A percentile compares a stretch with the other conserved stretches of the same genome.
phyloP scores from a whole-genome alignment of 441 rosid species.

The Geranium incanum region DNA sequence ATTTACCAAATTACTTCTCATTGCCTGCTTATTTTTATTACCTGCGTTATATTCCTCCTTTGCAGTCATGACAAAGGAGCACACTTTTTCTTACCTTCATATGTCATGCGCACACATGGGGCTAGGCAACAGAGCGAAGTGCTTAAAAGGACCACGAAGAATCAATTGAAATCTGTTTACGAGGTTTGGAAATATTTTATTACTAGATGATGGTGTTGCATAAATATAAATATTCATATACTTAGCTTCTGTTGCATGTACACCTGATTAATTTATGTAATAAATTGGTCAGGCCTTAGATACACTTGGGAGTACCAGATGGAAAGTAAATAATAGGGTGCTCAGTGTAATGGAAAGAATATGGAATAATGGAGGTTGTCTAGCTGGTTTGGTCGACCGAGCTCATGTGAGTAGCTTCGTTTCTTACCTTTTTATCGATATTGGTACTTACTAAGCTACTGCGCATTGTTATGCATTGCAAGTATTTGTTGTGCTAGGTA shows the following conservation, averaged over 20 bases:
- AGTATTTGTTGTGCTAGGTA: background rate
- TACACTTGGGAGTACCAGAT: slow-evolving; percentile 87
- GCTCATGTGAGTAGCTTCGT: slow-evolving; percentile 59
- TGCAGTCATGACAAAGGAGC: slow-evolving; percentile 79
- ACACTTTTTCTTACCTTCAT: slow-evolving; percentile 75
- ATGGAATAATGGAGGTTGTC: slow-evolving; percentile 81
- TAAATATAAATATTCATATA: background rate
- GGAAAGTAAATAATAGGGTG: slow-evolving; percentile 80
- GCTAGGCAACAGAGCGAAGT: slow-evolving; percentile 71
- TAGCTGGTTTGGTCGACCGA: slow-evolving; percentile 77
- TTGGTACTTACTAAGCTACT: background rate
- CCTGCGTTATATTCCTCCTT: slow-evolving; percentile 4
- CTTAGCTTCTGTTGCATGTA: background rate
- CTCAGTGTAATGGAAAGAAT: slow-evolving; percentile 79
- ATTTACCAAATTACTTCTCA: background rate
- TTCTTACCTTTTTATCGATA: background rate
- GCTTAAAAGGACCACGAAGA: slow-evolving; percentile 51
- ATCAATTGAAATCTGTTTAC: slow-evolving; percentile 61
- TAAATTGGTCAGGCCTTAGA: slow-evolving; percentile 60
- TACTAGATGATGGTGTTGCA: slow-evolving; percentile 20
- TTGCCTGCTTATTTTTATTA: background rate
- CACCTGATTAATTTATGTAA: slow-evolving; percentile 10
- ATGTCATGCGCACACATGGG: slow-evolving; percentile 87
- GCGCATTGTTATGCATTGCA: background rate
- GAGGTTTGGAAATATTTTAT: slow-evolving; percentile 40